phyloP scores from a whole-genome alignment of 768 basidiomycete species.

The Hericium erinaceus region DNA sequence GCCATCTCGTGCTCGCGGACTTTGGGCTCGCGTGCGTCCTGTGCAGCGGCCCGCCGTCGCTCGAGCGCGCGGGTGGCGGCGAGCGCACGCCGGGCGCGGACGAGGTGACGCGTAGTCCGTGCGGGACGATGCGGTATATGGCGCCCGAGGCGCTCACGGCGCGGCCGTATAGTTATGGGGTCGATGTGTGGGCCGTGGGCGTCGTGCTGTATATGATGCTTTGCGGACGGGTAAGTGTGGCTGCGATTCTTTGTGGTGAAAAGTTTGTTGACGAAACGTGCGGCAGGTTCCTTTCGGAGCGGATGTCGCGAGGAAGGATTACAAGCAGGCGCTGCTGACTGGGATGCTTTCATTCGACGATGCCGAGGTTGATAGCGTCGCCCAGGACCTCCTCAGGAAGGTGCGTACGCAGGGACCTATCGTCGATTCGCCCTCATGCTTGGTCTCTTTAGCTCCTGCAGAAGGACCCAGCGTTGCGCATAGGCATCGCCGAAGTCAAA shows the following conservation, averaged over 20 bases:
- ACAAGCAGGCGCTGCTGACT: not conserved
- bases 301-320: not conserved
- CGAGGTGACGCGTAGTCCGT: not conserved
- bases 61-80: not conserved
- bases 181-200: slow-evolving; percentile 2
- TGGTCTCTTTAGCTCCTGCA: not conserved
- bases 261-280: too few relatives aligned
- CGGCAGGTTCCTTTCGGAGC: not conserved
- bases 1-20: slow-evolving; percentile 42
- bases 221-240: not conserved
- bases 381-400: not conserved
- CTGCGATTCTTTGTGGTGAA: not conserved
- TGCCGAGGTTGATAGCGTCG: not conserved
- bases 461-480: not conserved
- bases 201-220: slow-evolving; percentile 2
- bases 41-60: not conserved
- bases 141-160: not conserved
- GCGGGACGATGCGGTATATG: slow-evolving; percentile 4
- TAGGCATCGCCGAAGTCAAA: not conserved
- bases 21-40: slow-evolving; percentile 34
- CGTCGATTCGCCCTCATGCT: too few relatives aligned
- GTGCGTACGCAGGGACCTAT: not conserved
- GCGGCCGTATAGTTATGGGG: not conserved
- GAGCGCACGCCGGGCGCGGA: not conserved
- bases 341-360: not conserved